These are phyloP conservation scores for Magnolia changhungtana DNA, from an alignment of 164 flowering plant species.

Conservation along the genomic window DNA sequence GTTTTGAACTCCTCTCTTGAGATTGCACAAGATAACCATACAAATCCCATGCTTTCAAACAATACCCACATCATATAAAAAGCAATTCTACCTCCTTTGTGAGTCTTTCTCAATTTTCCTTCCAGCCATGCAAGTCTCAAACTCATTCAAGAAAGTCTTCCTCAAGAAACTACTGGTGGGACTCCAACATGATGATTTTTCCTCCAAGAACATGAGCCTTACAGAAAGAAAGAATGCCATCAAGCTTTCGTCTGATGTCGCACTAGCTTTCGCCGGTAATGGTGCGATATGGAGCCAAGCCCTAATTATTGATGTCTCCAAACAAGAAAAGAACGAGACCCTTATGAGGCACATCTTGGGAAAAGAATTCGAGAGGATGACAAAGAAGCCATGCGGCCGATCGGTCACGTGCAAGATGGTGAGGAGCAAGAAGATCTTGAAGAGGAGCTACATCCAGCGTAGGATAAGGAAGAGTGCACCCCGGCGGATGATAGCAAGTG, in stretches of 20 bases:
- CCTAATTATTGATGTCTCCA: constrained; percentile 37
- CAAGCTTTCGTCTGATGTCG: constrained; percentile 68
- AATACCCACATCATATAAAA: neutral
- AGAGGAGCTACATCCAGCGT: constrained; percentile 21
- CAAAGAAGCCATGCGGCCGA: constrained; percentile 5
- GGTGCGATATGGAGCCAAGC: constrained; percentile 76
- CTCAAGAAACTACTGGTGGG: constrained; percentile 57
- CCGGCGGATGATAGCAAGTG: constrained; percentile 17
- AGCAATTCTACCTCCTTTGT: neutral
- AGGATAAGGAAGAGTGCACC: constrained; percentile 17
- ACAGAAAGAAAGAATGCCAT: constrained; percentile 58
- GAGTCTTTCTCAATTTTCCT: neutral
- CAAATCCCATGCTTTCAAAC: neutral
- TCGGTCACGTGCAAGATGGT: constrained; percentile 14
- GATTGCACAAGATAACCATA: neutral
- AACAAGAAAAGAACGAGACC: constrained; percentile 16
- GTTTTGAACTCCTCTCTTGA: neutral
- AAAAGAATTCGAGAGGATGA: constrained; percentile 6
- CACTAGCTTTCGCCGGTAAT: constrained; percentile 63
- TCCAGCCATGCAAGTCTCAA: constrained; percentile 32
- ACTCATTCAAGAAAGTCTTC: constrained; percentile 44
- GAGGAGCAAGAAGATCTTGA: constrained; percentile 47
- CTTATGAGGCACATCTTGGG: constrained; percentile 35
- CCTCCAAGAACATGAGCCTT: constrained; percentile 31
- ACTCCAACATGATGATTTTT: constrained; percentile 23